A percentile compares a stretch with the other conserved stretches of the same genome.
These are phyloP conservation scores for Spathaspora passalidarum DNA, from an alignment of 805 yeast species.

Conservation along the genomic window DNA sequence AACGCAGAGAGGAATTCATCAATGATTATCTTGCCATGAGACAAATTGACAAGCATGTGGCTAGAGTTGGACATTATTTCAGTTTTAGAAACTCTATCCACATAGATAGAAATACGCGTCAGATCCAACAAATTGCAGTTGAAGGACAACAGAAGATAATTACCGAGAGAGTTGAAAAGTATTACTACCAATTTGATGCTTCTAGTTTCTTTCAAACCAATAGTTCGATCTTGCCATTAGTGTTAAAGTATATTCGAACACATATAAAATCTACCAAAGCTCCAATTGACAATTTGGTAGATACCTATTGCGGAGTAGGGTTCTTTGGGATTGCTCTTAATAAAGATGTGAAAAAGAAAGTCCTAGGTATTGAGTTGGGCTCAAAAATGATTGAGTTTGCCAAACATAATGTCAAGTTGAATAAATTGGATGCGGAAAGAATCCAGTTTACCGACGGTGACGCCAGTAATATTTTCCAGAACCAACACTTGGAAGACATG, in stretches of 20 bases:
- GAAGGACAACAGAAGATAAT: constrained; percentile 24
- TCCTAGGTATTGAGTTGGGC: constrained; percentile 42
- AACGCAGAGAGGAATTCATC: constrained; percentile 12
- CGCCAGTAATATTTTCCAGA: constrained; percentile 34
- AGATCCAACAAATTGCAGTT: constrained; percentile 16
- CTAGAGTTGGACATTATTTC: not conserved
- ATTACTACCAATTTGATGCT: constrained; percentile 36
- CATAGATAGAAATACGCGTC: constrained; percentile 4
- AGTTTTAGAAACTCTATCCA: too few relatives aligned
- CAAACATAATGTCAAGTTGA: constrained; percentile 35
- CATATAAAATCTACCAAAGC: constrained; percentile 12
- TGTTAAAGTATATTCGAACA: constrained; percentile 28
- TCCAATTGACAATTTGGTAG: constrained; percentile 28
- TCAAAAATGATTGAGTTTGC: constrained; percentile 32
- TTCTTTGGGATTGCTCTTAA: constrained; percentile 40
- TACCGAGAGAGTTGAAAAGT: constrained; percentile 34
- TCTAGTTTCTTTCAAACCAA: constrained; percentile 43
- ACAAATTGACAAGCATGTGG: not conserved
- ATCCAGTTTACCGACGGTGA: constrained; percentile 35
- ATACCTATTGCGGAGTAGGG: constrained; percentile 47
- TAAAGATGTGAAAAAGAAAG: constrained; percentile 25
- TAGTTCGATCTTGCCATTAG: constrained; percentile 30
- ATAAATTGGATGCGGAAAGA: constrained; percentile 28
- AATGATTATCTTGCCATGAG: not conserved
- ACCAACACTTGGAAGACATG: constrained; percentile 22